These are phyloP conservation scores for Teratosphaeria gauchensis DNA, from an alignment of 2,329 filamentous ascomycete species.

Conservation along the genomic window DNA sequence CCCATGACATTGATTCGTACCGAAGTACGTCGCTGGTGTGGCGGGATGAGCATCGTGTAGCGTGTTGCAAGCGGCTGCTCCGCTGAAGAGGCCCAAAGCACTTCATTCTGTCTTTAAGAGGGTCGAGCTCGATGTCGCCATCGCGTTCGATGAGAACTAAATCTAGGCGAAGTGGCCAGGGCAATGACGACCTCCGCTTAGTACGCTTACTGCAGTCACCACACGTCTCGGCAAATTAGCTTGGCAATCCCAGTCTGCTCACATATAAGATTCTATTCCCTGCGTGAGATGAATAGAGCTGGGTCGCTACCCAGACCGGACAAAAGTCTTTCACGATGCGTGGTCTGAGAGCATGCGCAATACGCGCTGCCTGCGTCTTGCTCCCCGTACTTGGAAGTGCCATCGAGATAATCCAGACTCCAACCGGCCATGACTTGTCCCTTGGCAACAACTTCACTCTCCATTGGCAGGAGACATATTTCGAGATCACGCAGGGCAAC, in stretches of 20 bases:
- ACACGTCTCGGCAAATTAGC: neutral
- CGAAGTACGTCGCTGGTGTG: too few species aligned
- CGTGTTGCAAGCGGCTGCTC: too few species aligned
- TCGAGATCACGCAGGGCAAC: slow-evolving; percentile 10
- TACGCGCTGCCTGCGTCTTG: neutral
- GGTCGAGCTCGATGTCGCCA: neutral
- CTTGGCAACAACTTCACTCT: neutral
- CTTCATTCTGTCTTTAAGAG: too few species aligned
- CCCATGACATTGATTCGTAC: neutral
- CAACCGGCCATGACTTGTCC: neutral
- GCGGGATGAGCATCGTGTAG: too few species aligned
- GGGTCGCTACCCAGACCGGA: too few species aligned
- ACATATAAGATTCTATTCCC: neutral
- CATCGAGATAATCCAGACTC: neutral
- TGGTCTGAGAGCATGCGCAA: neutral
- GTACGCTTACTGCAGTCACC: neutral
- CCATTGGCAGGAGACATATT: neutral
- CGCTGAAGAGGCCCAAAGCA: neutral
- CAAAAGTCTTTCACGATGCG: neutral
- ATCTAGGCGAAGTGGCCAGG: neutral
- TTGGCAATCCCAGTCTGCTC: neutral
- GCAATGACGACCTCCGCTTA: neutral
- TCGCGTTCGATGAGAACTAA: neutral
- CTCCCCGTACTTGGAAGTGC: neutral
- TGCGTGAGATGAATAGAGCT: neutral